Base-by-base conservation (phyloP, 345 rosid genomes). In the Syzygium jambos region DNA sequence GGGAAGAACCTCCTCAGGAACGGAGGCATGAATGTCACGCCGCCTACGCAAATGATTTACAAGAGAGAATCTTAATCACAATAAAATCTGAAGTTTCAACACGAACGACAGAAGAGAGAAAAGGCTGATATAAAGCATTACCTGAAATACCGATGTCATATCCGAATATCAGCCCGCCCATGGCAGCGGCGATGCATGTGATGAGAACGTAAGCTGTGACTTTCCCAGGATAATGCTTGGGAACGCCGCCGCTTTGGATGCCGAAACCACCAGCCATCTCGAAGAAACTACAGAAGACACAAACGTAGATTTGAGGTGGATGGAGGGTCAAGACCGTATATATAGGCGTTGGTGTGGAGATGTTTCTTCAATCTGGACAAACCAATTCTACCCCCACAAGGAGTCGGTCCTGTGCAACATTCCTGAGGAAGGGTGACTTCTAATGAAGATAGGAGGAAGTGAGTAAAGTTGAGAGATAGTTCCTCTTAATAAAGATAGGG, bases 1-100 rank as follows among this genome's bases (percentile, higher is more conserved):
- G 94, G 94, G 87, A 94, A 93, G 55, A 94, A 92, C 46, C 87
- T 88, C 29, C 21, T 61, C 84, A 94, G 86, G 85, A 93, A 93
- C 7, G 91, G 88, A 27, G 87, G 86, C 95, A 94, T 94, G 19
- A 94, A 90, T 27, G 95, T 94, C 85, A 93, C 94, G 7, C 95
- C 94, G 73, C 93, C 92, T 90, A 43, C 21, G 34, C n/a, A 34
- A 59, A 59, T 27, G 12, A 29, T 11, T 59, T 30, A 27, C 68
- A 12, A 15, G 34, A 27, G 2, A 27, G 15, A 59, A 59, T 59
- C 68, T 59, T 2, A 59, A 34, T 27, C 1, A 15, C 68, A 5
- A 59, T 7, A 59, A 59, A 27, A 29, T 5, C 30, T 59, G 30
- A 59, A 59, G 16, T 59, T 59, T 30, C 63, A 27, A 27, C 17